These are phyloP conservation scores for Cladosporium sphaerospermum DNA, from an alignment of 2,329 filamentous ascomycete species.

Conservation along the genomic window DNA sequence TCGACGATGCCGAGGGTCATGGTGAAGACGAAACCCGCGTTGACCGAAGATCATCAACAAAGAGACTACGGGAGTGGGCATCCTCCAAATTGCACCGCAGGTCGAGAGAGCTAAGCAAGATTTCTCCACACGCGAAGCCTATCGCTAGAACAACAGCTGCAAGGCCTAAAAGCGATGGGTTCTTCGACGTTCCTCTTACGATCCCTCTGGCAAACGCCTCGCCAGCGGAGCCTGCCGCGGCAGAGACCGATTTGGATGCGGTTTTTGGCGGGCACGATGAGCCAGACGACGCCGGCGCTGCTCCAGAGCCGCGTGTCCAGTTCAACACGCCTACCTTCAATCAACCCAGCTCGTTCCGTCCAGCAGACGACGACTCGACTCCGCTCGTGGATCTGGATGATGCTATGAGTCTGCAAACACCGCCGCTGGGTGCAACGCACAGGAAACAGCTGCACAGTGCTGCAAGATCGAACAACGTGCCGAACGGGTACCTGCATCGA, in stretches of 20 bases:
- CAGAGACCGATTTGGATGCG: constrained; percentile 29
- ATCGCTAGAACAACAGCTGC: not conserved
- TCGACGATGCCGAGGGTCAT: not conserved
- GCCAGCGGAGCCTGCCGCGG: constrained; percentile 13
- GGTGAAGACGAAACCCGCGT: not conserved
- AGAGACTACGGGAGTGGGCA: constrained; percentile 67
- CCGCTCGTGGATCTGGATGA: constrained; percentile 92
- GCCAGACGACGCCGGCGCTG: not conserved
- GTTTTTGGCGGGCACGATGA: constrained; percentile 20
- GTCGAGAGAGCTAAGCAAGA: constrained; percentile 13
- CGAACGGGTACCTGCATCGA: constrained; percentile 44
- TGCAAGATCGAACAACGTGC: constrained; percentile 2
- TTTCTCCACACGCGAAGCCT: not conserved
- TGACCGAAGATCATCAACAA: constrained; percentile 35
- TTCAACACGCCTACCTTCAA: constrained; percentile 12
- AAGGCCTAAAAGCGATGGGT: constrained; percentile 12
- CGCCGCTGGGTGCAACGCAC: constrained; percentile 51
- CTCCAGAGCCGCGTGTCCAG: constrained; percentile 10
- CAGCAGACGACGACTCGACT: constrained; percentile 52
- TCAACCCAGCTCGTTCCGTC: constrained; percentile 8
- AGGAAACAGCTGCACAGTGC: constrained; percentile 57
- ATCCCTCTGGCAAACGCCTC: not conserved
- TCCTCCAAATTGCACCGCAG: constrained; percentile 33
- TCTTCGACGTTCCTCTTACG: constrained; percentile 10
- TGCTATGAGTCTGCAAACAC: constrained; percentile 40